These are phyloP conservation scores for Trypanosoma rangeli DNA, from an alignment of 208 protist species.

Conservation along the genomic window DNA sequence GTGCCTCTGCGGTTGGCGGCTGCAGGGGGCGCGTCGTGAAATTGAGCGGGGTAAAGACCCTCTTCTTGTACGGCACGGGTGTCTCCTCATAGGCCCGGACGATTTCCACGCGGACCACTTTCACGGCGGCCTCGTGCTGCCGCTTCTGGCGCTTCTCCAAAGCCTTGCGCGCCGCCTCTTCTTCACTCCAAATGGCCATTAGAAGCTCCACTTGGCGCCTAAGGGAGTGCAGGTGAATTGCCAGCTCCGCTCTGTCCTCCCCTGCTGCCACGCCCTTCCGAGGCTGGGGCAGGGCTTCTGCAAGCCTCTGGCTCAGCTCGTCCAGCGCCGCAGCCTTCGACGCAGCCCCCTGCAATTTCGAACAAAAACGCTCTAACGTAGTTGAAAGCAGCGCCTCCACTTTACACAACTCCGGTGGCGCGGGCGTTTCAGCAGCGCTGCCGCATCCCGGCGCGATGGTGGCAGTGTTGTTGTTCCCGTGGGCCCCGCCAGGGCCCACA, in stretches of 20 bases:
- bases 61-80: conserved; percentile 57
- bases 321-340: conserved; percentile 56
- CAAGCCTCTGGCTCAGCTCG: conserved; percentile 55
- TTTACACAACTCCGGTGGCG: conserved; percentile 23
- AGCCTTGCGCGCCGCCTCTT: conserved; percentile 28
- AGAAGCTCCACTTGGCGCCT: conserved; percentile 39
- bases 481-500: background rate
- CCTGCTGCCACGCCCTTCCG: conserved; percentile 18
- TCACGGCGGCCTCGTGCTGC: conserved; percentile 15
- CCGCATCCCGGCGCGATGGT: background rate
- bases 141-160: conserved; percentile 20
- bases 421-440: background rate
- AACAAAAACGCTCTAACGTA: conserved; percentile 38
- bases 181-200: conserved; percentile 28
- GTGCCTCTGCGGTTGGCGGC: background rate
- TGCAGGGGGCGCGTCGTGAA: background rate
- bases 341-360: conserved; percentile 45
- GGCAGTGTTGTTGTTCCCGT: background rate
- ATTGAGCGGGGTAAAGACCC: conserved; percentile 30
- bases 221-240: conserved; percentile 58
- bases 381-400: conserved; percentile 12
- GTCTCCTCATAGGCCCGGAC: conserved; percentile 53
- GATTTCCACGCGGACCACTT: conserved; percentile 48
- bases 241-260: conserved; percentile 47
- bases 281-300: conserved; percentile 24